Evolutionary conservation across 495 filamentous ascomycete species (phyloP).

Genomic region (Xylaria castorea): DNA sequence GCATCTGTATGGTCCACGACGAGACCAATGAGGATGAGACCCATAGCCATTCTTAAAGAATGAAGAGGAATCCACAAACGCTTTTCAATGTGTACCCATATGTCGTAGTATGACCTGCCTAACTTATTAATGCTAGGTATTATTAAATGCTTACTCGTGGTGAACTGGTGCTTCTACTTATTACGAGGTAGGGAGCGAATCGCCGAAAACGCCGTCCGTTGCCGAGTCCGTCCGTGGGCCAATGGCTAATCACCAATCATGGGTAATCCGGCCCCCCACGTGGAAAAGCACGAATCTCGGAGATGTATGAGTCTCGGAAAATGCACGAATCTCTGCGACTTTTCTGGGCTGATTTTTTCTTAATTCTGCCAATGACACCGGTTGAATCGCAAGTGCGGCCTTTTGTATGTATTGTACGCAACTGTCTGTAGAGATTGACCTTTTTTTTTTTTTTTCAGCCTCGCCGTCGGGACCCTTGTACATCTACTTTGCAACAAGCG

Average conservation of each 20-base stretch:
- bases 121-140: not conserved
- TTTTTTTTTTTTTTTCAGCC: conserved; percentile 22
- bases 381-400: not conserved
- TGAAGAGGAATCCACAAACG: not conserved
- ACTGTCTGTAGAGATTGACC: too few relatives aligned
- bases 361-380: not conserved
- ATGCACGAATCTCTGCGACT: not conserved
- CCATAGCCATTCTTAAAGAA: not conserved
- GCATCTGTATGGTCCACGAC: not conserved
- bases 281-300: conserved; percentile 12
- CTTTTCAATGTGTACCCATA: not conserved
- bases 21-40: not conserved
- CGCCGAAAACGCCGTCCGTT: not conserved
- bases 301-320: not conserved
- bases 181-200: conserved; percentile 2
- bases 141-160: not conserved
- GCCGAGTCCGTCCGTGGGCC: too few relatives aligned
- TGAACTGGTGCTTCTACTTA: not conserved
- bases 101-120: not conserved
- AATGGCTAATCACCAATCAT: conserved; percentile 12
- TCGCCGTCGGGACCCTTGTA: not conserved
- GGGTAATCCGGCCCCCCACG: conserved; percentile 14
- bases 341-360: not conserved
- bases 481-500: not conserved
- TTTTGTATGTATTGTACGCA: too few relatives aligned